These are phyloP conservation scores for Pseudogymnoascus sp. DNA, from an alignment of 2,329 filamentous ascomycete species.

Conservation along the genomic window DNA sequence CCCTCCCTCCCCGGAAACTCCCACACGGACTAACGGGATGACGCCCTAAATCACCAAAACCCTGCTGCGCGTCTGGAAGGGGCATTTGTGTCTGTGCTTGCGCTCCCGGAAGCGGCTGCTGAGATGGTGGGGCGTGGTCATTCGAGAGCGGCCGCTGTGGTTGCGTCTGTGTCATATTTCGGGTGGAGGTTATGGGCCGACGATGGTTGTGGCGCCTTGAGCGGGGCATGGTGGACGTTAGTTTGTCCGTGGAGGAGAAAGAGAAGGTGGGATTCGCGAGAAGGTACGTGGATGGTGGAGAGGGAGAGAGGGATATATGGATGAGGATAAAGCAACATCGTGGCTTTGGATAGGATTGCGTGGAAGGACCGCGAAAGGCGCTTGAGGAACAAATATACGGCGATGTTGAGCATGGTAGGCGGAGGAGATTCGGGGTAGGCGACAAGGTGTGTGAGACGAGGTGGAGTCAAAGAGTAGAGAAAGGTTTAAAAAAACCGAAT, in stretches of 20 bases:
- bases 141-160: not conserved
- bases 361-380: not conserved
- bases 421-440: not conserved
- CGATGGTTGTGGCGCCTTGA: not conserved
- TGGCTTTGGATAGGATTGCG: not conserved
- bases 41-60: not conserved
- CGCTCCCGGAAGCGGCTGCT: not conserved
- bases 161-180: not conserved
- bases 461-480: not conserved
- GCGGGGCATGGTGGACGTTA: not conserved
- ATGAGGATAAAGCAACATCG: not conserved
- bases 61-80: not conserved
- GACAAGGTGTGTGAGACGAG: not conserved
- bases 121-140: not conserved
- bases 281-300: not conserved
- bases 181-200: not conserved
- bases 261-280: not conserved
- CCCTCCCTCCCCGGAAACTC: not conserved
- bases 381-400: not conserved
- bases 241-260: not conserved
- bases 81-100: not conserved
- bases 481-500: not conserved
- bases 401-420: not conserved
- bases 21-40: not conserved
- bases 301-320: not conserved